Evolutionary conservation across 805 yeast genomes (phyloP), one percentile per base, ranked within the genome.

Genomic region (Lipomyces kockii): DNA sequence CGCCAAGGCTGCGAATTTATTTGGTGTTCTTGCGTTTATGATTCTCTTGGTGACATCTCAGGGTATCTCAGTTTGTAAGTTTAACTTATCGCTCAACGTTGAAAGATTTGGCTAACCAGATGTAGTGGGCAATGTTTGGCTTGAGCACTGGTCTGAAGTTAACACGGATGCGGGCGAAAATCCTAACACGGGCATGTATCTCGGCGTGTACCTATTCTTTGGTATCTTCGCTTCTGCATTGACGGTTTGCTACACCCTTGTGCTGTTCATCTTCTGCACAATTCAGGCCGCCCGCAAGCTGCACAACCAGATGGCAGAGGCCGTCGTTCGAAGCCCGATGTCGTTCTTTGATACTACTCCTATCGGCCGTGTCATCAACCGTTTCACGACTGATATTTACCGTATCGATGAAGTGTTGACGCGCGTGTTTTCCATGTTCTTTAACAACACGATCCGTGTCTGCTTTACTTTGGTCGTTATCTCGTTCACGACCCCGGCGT

Each of bases 101-200:
- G 25, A 39, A 20, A 6, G 7, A 20, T 52, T 17, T 8, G 37
- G 46, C 64, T 67, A 54, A 67, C 55, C 9, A 17, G 29, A 8
- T 67, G n/a, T 62, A 67, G 72, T 71, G 60, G 87, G 92, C 49
- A 92, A 89, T 76, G 85, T 94, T 63, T 95, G 99, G 99, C 85
- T 95, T 74, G 95, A 95, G 78, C 91, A 91, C 78, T 95, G 99
- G 99, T 91, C 98, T 12, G 99, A 95, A 77, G 86, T 89, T 27
- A 95, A 94, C 76, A 84, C 93, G 2, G 80, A 78, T 56, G 76
- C 79, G 51, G 94, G 92, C 32, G 80, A 79, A 65, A 94, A 94
- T 76, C 97, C 97, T 1, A 77, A 87, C 67, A 86, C 90, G n/a
- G 80, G 80, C 63, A 85, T 79, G 74, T 95, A 92, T 74, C 81